Base-by-base conservation (phyloP, 163 green algal genomes). In the Trebouxia gelatinosa region DNA sequence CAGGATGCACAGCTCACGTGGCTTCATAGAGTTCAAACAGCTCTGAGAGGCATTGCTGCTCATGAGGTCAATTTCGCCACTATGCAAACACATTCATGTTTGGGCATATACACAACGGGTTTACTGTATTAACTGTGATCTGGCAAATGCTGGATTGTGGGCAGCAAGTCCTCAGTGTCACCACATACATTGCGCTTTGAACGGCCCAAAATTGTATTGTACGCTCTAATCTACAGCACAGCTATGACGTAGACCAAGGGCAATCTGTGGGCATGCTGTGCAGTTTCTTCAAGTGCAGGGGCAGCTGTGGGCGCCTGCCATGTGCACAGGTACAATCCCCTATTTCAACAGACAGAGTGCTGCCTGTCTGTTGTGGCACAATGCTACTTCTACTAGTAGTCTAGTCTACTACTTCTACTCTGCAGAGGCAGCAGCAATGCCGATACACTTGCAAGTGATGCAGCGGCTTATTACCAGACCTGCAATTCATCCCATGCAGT, bases 221-320 rank as follows among this genome's bases (percentile, higher is more conserved):
- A 58, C 17, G 17, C 13, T 59, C 48, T 3, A 3, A 28, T 3
- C 3, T 29, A 19, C 23, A 23, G 48, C 19, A 59, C 48, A 28
- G 23, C 26, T 19, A 19, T 59, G 48, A 23, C 48, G 23, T 59
- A 23, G 19, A 3, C 48, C 23, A 59, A 23, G 19, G 19, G 48
- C 48, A 59, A 59, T 1, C 19, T 59, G 48, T 2, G 23, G 48
- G 19, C 3, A 23, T 57, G 39, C 61, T 61, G 65, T 59, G 67
- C 67, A 75, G 67, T 57, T 75, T n/a, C n/a, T 75, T 26, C 67
- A 75, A 40, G 67, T 75, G n/a, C 67, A 75, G 29, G 40, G 40
- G 4, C 39, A 75, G n/a, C 58, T 75, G 67, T 75, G 67, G 67
- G 39, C 67, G n/a, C 67, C 67, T 17, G 67, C 67, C 29, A 9